A percentile compares a stretch with the other conserved stretches of the same genome.
These are phyloP conservation scores for Phragmites australis DNA, from an alignment of 176 grass and related monocot species.

Conservation along the genomic window DNA sequence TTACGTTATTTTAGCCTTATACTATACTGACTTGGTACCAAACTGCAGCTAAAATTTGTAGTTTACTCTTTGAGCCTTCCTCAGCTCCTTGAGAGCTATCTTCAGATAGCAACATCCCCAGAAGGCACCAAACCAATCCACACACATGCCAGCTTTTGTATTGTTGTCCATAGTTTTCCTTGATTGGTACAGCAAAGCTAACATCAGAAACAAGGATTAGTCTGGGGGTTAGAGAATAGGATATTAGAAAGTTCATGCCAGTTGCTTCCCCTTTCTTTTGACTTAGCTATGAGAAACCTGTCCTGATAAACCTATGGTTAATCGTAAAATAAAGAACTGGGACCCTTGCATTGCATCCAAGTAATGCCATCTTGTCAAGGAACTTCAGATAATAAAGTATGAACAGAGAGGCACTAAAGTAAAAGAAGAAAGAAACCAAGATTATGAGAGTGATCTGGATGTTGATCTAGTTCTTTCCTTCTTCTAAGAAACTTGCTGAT, in stretches of 20 bases:
- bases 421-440: conserved; percentile 15
- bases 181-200: conserved; percentile 40
- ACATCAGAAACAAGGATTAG: neutral
- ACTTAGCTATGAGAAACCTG: conserved; percentile 21
- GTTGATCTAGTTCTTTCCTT: conserved; percentile 16
- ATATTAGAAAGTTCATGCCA: conserved; percentile 5
- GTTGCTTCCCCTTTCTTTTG: conserved; percentile 30
- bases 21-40: conserved; percentile 29
- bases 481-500: neutral
- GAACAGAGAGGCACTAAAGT: neutral
- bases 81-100: neutral
- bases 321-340: conserved; percentile 35
- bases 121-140: conserved; percentile 40
- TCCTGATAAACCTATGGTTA: conserved; percentile 41
- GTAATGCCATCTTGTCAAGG: conserved; percentile 32
- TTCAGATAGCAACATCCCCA: conserved; percentile 34
- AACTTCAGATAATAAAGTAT: conserved; percentile 40
- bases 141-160: conserved; percentile 32
- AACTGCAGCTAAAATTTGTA: conserved; percentile 27
- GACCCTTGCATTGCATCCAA: conserved; percentile 28
- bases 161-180: conserved; percentile 11
- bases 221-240: conserved; percentile 14
- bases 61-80: neutral
- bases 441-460: conserved; percentile 20
- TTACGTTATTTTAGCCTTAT: neutral